A percentile compares a stretch with the other conserved stretches of the same genome.
Conservation (phyloP, 352 stramenopile species). For the Thalassiosira mediterranea region DNA sequence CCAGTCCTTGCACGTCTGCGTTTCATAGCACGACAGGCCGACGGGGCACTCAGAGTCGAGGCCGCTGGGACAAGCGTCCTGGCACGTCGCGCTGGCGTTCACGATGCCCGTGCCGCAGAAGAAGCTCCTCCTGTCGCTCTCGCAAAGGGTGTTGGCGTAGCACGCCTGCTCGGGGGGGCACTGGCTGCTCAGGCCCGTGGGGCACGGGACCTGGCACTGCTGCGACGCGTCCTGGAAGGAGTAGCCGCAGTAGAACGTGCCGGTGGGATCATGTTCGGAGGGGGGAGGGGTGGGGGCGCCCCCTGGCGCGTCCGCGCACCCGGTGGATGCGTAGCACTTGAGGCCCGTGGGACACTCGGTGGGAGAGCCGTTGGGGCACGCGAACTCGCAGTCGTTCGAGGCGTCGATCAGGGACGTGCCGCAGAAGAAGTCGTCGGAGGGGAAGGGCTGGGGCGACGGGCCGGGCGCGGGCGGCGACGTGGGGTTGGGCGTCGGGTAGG, state of each 20-base stretch:
- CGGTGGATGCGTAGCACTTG: slow-evolving; percentile 56
- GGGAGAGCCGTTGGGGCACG: slow-evolving; percentile 50
- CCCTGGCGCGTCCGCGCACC: slow-evolving; percentile 17
- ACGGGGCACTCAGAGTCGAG: slow-evolving; percentile 40
- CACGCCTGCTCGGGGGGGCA: slow-evolving; percentile 46
- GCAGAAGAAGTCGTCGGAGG: slow-evolving; percentile 47
- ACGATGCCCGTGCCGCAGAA: slow-evolving; percentile 51
- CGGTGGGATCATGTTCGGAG: slow-evolving; percentile 17
- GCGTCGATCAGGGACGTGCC: slow-evolving; percentile 32
- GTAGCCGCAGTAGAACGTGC: slow-evolving; percentile 49
- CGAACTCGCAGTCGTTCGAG: slow-evolving; percentile 28
- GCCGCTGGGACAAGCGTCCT: slow-evolving; percentile 32
- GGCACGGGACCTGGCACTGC: slow-evolving; percentile 40
- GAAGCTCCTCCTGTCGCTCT: slow-evolving; percentile 43
- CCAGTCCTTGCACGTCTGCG: slow-evolving; percentile 40
- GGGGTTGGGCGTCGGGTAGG: background rate
- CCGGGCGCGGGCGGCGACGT: background rate
- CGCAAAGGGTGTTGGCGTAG: slow-evolving; percentile 58
- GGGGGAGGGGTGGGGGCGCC: slow-evolving; percentile 4
- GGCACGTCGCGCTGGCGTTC: slow-evolving; percentile 49
- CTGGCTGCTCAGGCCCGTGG: slow-evolving; percentile 27
- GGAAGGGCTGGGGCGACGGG: background rate
- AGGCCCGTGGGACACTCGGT: slow-evolving; percentile 37
- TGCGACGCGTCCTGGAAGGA: slow-evolving; percentile 44
- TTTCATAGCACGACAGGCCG: slow-evolving; percentile 46